Percentiles rank a stretch among this genome's conserved stretches.
Evolutionary conservation across 805 yeast species (phyloP).

Genomic region (Candida coquimbonensis): DNA sequence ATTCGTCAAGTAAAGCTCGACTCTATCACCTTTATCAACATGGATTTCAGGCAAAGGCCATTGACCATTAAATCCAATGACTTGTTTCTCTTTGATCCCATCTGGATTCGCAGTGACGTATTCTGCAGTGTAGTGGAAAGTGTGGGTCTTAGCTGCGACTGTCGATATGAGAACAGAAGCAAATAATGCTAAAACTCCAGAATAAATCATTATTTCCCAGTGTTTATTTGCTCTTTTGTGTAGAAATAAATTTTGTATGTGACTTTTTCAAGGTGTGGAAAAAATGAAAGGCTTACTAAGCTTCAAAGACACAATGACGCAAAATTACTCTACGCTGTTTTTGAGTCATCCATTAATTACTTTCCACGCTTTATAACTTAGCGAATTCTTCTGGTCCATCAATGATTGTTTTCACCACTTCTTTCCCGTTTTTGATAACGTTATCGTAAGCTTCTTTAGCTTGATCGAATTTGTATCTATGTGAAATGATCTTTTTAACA

Average conservation of each 20-base stretch:
- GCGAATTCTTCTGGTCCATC: constrained; percentile 53
- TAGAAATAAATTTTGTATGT: too few species aligned
- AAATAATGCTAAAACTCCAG: not conserved
- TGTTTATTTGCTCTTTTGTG: too few species aligned
- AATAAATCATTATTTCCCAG: not conserved
- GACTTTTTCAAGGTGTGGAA: too few species aligned
- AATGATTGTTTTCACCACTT: constrained; percentile 72
- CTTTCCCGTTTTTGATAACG: constrained; percentile 52
- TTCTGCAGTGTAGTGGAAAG: constrained; percentile 47
- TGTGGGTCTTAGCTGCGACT: constrained; percentile 35
- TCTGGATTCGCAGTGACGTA: constrained; percentile 66
- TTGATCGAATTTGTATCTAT: constrained; percentile 62
- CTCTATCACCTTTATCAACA: constrained; percentile 56
- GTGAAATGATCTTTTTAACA: constrained; percentile 66
- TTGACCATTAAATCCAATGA: constrained; percentile 60
- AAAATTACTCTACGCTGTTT: not conserved
- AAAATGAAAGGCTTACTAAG: too few species aligned
- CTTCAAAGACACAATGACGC: too few species aligned
- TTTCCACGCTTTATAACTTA: not conserved
- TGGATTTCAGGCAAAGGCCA: constrained; percentile 74
- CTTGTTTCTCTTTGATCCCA: constrained; percentile 45
- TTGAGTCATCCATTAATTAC: not conserved
- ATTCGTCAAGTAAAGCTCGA: constrained; percentile 53
- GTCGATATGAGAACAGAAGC: constrained; percentile 3
- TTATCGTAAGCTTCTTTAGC: constrained; percentile 70